These are phyloP conservation scores for Malus hybrid DNA, from an alignment of 331 rosid species.

Conservation along the genomic window DNA sequence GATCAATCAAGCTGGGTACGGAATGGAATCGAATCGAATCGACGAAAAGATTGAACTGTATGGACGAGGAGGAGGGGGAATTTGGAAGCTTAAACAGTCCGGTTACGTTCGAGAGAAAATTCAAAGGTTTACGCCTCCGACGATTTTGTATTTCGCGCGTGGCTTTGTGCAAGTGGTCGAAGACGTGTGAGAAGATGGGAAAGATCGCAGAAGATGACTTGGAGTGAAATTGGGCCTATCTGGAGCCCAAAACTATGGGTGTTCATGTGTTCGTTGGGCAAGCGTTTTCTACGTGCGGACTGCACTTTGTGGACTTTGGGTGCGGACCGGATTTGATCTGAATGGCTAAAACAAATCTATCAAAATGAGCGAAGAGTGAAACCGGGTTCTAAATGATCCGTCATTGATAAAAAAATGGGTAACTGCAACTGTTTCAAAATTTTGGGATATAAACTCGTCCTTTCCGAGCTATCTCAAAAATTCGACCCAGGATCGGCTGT, in stretches of 20 bases:
- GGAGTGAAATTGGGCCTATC: background rate
- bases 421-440: too few species aligned
- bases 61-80: background rate
- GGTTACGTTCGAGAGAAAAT: background rate
- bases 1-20: background rate
- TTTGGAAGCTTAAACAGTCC: background rate
- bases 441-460: too few species aligned
- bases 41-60: background rate
- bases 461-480: too few species aligned
- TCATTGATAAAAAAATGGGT: too few species aligned
- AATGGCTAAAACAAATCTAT: too few species aligned
- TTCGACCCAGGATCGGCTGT: too few species aligned
- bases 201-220: background rate
- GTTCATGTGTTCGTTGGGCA: too few species aligned
- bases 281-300: too few species aligned
- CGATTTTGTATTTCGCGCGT: constrained; percentile 3
- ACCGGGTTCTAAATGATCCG: too few species aligned
- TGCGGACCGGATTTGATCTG: too few species aligned
- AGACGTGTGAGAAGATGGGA: background rate
- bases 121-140: background rate
- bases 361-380: too few species aligned
- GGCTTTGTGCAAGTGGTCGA: background rate
- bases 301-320: too few species aligned
- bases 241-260: background rate
- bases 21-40: background rate